phyloP scores from a whole-genome alignment of 257 asterid species.

The Salvia miltiorrhiza region DNA sequence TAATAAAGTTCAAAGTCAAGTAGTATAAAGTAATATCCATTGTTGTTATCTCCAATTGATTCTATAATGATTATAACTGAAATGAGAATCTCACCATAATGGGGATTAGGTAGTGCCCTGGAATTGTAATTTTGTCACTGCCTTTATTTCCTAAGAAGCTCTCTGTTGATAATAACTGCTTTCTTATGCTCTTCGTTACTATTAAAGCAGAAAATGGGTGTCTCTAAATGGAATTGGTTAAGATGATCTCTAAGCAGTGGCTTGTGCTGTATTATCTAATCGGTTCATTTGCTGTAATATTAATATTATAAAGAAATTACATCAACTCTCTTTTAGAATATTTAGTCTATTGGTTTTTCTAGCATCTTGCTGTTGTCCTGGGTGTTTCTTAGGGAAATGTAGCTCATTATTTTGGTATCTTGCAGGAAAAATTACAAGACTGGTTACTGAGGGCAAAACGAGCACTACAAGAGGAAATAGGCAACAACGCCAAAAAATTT shows the following conservation, averaged over 20 bases:
- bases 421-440: constrained; percentile 87
- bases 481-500: constrained; percentile 39
- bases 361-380: constrained; percentile 9
- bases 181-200: background rate
- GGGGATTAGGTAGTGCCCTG: no score
- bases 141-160: constrained; percentile 1
- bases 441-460: constrained; percentile 65
- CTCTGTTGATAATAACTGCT: background rate
- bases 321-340: background rate
- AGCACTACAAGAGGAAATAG: constrained; percentile 62
- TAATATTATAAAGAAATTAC: background rate
- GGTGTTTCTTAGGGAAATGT: background rate
- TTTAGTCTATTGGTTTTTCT: constrained; percentile 6
- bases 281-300: background rate
- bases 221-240: background rate
- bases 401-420: constrained; percentile 8
- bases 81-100: no score
- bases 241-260: background rate
- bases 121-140: constrained; percentile 1
- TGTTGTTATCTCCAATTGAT: background rate
- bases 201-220: no score
- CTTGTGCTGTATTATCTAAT: background rate
- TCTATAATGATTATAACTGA: background rate
- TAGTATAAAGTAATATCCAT: background rate
- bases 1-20: no score